Conservation (phyloP, 2,329 filamentous ascomycete species). For the Fusarium marasasianum region DNA sequence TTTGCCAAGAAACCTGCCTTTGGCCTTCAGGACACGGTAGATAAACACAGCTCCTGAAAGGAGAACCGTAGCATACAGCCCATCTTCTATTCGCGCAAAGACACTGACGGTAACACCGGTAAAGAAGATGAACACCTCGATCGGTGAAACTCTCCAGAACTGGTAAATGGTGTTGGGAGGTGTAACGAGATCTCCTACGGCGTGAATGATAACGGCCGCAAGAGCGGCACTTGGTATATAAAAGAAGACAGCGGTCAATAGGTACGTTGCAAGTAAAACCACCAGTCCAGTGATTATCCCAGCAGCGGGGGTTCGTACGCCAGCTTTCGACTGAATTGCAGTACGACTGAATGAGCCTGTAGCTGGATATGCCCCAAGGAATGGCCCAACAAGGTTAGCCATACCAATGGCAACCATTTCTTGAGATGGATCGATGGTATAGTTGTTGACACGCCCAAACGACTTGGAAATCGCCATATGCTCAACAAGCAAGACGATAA, state of each 20-base stretch:
- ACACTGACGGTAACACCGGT: constrained; percentile 89
- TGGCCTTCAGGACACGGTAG: constrained; percentile 84
- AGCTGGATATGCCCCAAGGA: constrained; percentile 89
- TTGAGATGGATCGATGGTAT: constrained; percentile 93
- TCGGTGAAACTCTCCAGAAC: constrained; percentile 91
- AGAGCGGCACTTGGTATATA: constrained; percentile 88
- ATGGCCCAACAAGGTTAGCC: constrained; percentile 88
- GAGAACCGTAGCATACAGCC: constrained; percentile 87
- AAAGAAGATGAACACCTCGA: constrained; percentile 94
- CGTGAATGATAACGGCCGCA: constrained; percentile 92
- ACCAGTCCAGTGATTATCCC: constrained; percentile 88
- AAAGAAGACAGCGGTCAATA: constrained; percentile 87
- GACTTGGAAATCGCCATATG: constrained; percentile 98
- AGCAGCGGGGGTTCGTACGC: constrained; percentile 89
- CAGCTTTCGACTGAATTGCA: constrained; percentile 96
- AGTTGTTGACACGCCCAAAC: constrained; percentile 95
- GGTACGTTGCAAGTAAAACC: constrained; percentile 90
- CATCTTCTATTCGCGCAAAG: constrained; percentile 88
- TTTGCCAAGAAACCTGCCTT: constrained; percentile 81
- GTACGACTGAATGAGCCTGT: constrained; percentile 97
- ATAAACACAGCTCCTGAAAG: constrained; percentile 81
- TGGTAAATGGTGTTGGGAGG: constrained; percentile 91
- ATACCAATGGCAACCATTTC: constrained; percentile 95
- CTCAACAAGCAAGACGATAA: constrained; percentile 96
- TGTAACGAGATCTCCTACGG: constrained; percentile 91